Conservation (phyloP, 176 grass and related monocot genomes). For the Carex pumila region DNA sequence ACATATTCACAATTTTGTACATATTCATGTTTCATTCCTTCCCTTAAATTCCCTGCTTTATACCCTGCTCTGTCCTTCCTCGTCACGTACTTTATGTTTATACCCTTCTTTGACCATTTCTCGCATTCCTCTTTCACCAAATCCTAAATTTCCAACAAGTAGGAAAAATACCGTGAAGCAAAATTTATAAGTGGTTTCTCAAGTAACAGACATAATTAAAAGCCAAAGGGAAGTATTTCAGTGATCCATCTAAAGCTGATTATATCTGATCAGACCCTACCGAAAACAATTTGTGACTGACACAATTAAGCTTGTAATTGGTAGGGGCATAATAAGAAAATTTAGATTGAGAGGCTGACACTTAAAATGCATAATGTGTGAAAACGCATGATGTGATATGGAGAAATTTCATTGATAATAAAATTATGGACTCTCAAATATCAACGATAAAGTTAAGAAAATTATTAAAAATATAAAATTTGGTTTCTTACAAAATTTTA, state of each 20-base stretch:
- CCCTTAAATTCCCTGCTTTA: slow-evolving; percentile 69
- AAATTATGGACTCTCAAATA: no score
- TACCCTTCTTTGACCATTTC: slow-evolving; percentile 37
- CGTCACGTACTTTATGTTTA: slow-evolving; percentile 54
- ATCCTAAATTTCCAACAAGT: slow-evolving; percentile 38
- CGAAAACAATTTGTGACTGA: neutral
- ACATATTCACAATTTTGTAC: slow-evolving; percentile 50
- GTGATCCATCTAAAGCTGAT: neutral
- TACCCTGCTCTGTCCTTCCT: slow-evolving; percentile 51
- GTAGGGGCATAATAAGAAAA: no score
- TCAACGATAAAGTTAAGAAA: no score
- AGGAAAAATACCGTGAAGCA: neutral
- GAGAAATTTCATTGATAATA: no score
- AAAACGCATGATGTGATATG: no score
- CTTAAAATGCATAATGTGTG: no score
- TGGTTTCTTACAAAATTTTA: no score
- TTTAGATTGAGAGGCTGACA: no score
- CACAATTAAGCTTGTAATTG: neutral
- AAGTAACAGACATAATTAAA: neutral
- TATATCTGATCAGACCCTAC: neutral
- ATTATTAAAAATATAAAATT: no score
- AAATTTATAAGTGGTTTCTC: neutral
- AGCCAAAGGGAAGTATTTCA: neutral
- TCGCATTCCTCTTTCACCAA: slow-evolving; percentile 61
- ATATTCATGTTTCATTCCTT: slow-evolving; percentile 61